Base-by-base conservation (phyloP, 305 asterid genomes). In the Plantago coronopus region DNA sequence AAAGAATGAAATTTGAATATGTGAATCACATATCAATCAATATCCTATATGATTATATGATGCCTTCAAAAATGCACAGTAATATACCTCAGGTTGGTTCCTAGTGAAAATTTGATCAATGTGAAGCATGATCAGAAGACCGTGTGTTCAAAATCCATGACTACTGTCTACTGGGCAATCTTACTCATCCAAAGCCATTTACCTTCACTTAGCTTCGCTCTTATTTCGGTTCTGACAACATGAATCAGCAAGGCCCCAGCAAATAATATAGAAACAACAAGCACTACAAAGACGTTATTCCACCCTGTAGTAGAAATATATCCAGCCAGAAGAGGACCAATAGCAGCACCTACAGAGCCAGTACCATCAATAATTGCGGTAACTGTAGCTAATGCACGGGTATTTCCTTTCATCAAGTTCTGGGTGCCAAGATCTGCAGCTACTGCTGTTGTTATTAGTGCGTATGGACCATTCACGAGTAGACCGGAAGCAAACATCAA, bases 371-470 rank as follows among this genome's bases (percentile, higher is more conserved):
- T 89, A 54, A 93, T 89, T 31, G 96, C 99, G 23, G 96, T 65
- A 21, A 93, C 97, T 9, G 94, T 89, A 55, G 99, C 97, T 72
- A 89, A 70, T 47, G 91, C 96, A 13, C 91, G 95, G 1, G 96
- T 75, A 61, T 76, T 93, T 55, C 94, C 96, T 50, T 75, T 74
- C 25, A 71, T 68, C 67, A 51, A 17, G 78, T 78, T 76, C 74
- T 86, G 95, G 4, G 95, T 85, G 20, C 97, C 97, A 48, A 89
- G 96, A 78, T 93, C 97, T 67, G 99, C 86, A 47, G 99, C 89
- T 53, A 93, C 97, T 44, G 99, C 96, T 23, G 99, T 87, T 27
- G 97, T 87, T 69, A 93, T 89, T n/a, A 89, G 87, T 11, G 99
- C 70, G 57, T 93, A 93, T 3, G 96, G 97, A 9, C 97, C 97